Evolutionary conservation across 2,329 filamentous ascomycete genomes (phyloP), one percentile per base, ranked within the genome.

Genomic region (Tothia fuscella): DNA sequence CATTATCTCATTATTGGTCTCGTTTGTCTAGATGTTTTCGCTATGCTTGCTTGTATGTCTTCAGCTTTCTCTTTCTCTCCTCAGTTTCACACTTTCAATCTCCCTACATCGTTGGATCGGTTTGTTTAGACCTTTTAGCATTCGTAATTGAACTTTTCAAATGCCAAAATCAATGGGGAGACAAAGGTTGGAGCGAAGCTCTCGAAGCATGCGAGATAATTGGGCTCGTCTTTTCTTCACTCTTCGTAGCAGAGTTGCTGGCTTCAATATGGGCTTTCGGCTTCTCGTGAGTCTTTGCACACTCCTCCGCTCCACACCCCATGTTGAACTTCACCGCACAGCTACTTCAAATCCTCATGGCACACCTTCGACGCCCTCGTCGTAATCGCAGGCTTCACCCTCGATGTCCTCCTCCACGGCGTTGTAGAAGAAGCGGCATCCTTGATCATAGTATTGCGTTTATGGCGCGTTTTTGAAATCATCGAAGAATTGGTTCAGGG

Each of bases 401-500:
- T 82, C 41, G 78, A 82, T 50, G 59, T 82, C 17, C 55, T 76
- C 3, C 65, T 78, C 13, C 68, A 70, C 28, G 78, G 78, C 33
- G 58, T 73, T 2, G 58, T 74, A 5, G 74, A 78, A 56, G 74
- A 81, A 52, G 73, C 80, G 35, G 76, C 71, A 1, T 80, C 75
- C 1, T 62, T 83, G n/a, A 69, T 83, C 37, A 67, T 83, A 21
- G 66, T 81, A 3, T 61, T 83, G 33, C 73, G 79, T 41, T 63
- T 83, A 3, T 82, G 78, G 74, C 69, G 80, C 13, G 68, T 83
- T 33, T 74, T 81, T 54, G 81, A 82, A 62, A 79, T 82, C 39
- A 72, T 80, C 5, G 76, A 83, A 52, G 79, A 83, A 56, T 65
- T 82, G 46, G 72, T 71, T 22, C 67, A 78, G 5, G 76, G 75